Evolutionary conservation across 257 asterid genomes (phyloP).

Genomic region (Hygrophila difformis): DNA sequence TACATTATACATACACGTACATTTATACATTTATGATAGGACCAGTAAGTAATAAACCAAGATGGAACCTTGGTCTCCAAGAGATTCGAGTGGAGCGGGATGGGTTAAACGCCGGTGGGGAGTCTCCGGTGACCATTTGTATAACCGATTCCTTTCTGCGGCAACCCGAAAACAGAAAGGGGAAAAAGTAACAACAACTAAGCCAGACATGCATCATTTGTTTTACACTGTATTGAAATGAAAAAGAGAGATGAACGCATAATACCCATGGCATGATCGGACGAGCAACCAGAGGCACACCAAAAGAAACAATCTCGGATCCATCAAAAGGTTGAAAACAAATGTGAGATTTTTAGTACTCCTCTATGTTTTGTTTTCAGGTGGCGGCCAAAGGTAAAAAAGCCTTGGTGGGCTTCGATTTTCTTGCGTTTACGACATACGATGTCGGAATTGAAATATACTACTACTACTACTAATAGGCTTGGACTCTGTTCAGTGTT

Average conservation of each 20-base stretch:
- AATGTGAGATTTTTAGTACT: conserved; percentile 3
- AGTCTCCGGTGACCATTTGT: conserved; percentile 30
- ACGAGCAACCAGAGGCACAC: conserved; percentile 30
- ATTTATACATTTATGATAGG: too few species aligned
- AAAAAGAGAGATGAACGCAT: not conserved
- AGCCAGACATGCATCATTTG: too few species aligned
- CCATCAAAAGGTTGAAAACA: conserved; percentile 27
- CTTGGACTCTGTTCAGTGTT: conserved; percentile 11
- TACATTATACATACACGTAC: too few species aligned
- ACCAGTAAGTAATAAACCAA: too few species aligned
- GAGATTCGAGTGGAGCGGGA: conserved; percentile 72
- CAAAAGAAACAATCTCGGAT: conserved; percentile 25
- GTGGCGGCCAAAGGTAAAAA: conserved; percentile 10
- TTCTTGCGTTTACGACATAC: too few species aligned
- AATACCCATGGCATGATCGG: conserved; percentile 39
- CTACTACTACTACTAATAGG: too few species aligned
- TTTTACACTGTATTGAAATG: too few species aligned
- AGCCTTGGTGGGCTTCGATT: conserved; percentile 9
- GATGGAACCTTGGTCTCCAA: conserved; percentile 75
- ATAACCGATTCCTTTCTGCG: conserved; percentile 38
- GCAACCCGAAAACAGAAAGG: not conserved
- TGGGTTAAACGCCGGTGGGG: conserved; percentile 65
- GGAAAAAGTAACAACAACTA: too few species aligned
- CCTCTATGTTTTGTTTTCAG: too few species aligned
- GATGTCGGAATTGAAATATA: conserved; percentile 14